Conservation (phyloP, 2,329 filamentous ascomycete species). For the Penicillium sp. region DNA sequence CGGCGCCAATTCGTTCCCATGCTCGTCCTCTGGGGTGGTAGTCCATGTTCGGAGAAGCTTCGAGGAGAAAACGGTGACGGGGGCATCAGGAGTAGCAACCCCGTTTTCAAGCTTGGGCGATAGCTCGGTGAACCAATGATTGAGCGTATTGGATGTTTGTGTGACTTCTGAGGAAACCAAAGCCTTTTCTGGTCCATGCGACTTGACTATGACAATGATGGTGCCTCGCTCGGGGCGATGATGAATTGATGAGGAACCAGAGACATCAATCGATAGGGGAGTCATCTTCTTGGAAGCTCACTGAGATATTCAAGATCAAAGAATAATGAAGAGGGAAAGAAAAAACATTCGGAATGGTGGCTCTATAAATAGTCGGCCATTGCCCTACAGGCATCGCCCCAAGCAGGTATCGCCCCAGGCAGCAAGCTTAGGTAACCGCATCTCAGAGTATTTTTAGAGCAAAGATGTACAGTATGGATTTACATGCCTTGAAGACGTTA, state of each 20-base stretch:
- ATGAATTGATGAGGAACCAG: constrained; percentile 12
- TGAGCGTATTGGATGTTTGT: constrained; percentile 8
- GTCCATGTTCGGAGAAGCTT: constrained; percentile 10
- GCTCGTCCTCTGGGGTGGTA: not conserved
- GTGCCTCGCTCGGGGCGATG: constrained; percentile 12
- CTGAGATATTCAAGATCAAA: too few species aligned
- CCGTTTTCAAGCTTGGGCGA: constrained; percentile 7
- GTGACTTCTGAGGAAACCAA: constrained; percentile 11
- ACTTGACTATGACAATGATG: constrained; percentile 9
- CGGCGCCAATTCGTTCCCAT: constrained; percentile 4
- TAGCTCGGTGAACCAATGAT: constrained; percentile 9
- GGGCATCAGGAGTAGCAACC: constrained; percentile 9
- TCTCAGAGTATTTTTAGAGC: too few species aligned
- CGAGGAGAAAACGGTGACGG: constrained; percentile 18
- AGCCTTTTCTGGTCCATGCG: constrained; percentile 7
- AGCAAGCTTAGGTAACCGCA: too few species aligned
- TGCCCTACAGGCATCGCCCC: too few species aligned
- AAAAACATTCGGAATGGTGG: too few species aligned
- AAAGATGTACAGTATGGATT: too few species aligned
- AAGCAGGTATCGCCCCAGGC: too few species aligned
- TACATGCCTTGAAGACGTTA: too few species aligned
- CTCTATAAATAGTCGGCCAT: too few species aligned
- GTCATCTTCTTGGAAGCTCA: constrained; percentile 16
- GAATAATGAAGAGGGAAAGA: too few species aligned
- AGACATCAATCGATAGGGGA: constrained; percentile 13